Conservation (phyloP, 73 alveolate species). For the Uronychia binucleata region DNA sequence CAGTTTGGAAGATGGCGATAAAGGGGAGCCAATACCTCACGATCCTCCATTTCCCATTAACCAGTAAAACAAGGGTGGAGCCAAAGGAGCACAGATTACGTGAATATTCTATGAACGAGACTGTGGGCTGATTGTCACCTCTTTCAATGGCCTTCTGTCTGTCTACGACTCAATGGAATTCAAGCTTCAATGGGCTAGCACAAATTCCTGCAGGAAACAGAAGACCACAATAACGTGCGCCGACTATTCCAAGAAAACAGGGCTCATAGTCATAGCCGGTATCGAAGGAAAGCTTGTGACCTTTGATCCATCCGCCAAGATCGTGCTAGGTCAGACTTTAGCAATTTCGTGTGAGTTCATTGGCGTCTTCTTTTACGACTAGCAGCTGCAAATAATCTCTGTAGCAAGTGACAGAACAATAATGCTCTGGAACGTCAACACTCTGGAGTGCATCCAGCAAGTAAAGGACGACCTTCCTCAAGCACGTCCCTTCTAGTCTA, state of each 20-base stretch:
- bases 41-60: background rate
- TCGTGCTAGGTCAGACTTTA: conserved; percentile 3
- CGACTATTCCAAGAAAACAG: conserved; percentile 32
- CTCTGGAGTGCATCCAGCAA: conserved; percentile 39
- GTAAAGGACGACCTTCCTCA: conserved; percentile 27
- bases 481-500: background rate
- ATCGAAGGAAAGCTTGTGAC: conserved; percentile 49
- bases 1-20: conserved; percentile 19
- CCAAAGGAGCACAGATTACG: conserved; percentile 1
- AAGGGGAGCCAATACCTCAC: conserved; percentile 5
- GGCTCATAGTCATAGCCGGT: conserved; percentile 45
- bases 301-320: conserved; percentile 58
- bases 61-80: background rate
- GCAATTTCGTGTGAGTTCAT: conserved; percentile 45
- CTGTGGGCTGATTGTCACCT: conserved; percentile 1
- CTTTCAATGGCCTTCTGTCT: background rate
- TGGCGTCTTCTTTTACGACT: conserved; percentile 32
- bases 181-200: conserved; percentile 34
- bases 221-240: conserved; percentile 34
- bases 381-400: conserved; percentile 35
- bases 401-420: conserved; percentile 43
- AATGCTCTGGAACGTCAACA: conserved; percentile 46
- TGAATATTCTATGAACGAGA: background rate
- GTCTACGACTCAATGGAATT: conserved; percentile 62
- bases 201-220: conserved; percentile 13